Base-by-base conservation (phyloP, 768 basidiomycete genomes). In the Termitomyces titanicus region DNA sequence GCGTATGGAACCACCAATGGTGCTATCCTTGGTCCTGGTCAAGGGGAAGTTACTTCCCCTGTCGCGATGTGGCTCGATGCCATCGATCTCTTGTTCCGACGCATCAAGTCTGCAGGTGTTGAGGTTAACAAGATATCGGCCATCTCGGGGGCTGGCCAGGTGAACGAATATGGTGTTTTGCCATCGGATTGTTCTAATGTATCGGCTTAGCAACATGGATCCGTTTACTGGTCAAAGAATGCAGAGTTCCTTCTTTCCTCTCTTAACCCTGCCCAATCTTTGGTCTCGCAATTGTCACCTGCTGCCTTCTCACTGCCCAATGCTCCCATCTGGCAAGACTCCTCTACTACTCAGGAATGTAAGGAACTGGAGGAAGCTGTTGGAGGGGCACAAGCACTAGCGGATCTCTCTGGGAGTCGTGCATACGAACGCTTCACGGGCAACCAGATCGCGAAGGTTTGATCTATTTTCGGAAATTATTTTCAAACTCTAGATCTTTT, bases 261-360 rank as follows among this genome's bases (percentile, higher is more conserved):
- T 2, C 76, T 92, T 52, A 77, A 86, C 65, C 61, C 84, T 0
- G 57, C 66, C 9, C 70, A 77, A 50, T 66, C 80, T 1, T 72
- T 93, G 9, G 72, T 73, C 10, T 75, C 79, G 3, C 89, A 92
- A 61, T 72, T 94, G 35, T 70, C 73, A 18, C 82, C 80, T 0
- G 66, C 64, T 8, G 90, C 90, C 3, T 92, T 94, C 68, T 84
- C 89, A 6, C 70, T 83, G 12, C 75, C 75, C 1, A 77, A 77
- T 58, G 81, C 87, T 3, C 91, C 92, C 10, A 94, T 94, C 64
- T 95, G 93, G 92, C 92, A 94, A 67, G 93, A 94, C 69, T 91
- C 90, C 1, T 92, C 90, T 0, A 94, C 92, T 0, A 86, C 84
- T 0, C 70, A 72, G 40, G 90, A 94, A 61, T 94, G 92, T 64